Base-by-base conservation (phyloP, 164 flowering plant genomes). In the Liquidambar formosana region DNA sequence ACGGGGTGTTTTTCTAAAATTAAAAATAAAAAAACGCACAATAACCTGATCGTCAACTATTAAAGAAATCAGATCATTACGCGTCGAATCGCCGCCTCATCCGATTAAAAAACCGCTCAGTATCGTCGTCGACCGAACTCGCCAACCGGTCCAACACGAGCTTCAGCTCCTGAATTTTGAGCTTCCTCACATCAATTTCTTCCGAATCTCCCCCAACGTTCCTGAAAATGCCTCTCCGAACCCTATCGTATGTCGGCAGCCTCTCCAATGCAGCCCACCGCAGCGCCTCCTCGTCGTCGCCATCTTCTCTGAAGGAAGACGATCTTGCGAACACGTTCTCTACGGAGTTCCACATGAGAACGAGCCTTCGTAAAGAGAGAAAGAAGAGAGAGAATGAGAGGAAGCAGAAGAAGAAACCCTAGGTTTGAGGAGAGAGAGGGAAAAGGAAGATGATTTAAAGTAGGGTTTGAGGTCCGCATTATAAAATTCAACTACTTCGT, bases 221-320 rank as follows among this genome's bases (percentile, higher is more conserved):
- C 71, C 71, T 76, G 75, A 95, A 91, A 59, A 93, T 82, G 5
- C 99, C 99, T 46, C 85, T 76, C 41, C 97, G 84, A 3, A 81
- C 92, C 5, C 99, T 80, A 11, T 69, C 69, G 69, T 86, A 91
- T 10, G 99, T 93, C 18, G 97, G 99, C 44, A 95, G 76, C 71
- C 99, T 69, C 86, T 95, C 93, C 69, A 95, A 75, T 64, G 96
- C 99, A n/a, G 97, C 99, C 99, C 97, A 95, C 44, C 81, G 68
- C 8, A 95, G 80, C 41, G 89, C 99, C 79, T 88, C 92, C 83
- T 92, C 99, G 28, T 94, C 99, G 11, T 83, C 89, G 0, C 74
- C 85, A 0, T 76, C 88, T 66, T 89, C 96, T 62, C 82, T 69
- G 59, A 79, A 87, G 44, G 97, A 89, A 70, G 70, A 67, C 75